phyloP scores from a whole-genome alignment of 306 rosid species.

The Cucurbita moschata region DNA sequence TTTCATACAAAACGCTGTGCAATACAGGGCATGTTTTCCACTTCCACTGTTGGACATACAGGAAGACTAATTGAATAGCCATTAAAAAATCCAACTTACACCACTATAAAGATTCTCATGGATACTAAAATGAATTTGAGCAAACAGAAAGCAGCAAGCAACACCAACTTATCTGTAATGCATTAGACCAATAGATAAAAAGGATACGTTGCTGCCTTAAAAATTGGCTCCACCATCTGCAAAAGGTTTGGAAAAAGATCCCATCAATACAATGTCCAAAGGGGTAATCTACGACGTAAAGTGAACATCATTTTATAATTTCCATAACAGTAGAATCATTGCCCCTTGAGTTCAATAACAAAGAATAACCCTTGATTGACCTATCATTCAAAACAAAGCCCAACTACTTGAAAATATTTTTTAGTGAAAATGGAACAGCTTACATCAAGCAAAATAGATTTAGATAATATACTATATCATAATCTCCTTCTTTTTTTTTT shows the following conservation, averaged over 20 bases:
- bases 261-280: not conserved
- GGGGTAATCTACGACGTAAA: not conserved
- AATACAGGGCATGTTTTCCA: not conserved
- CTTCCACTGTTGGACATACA: not conserved
- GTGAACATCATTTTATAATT: not conserved
- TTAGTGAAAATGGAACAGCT: not conserved
- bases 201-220: constrained; percentile 91
- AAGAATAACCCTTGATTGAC: not conserved
- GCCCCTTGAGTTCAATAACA: not conserved
- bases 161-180: not conserved
- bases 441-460: not conserved
- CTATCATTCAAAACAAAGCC: not conserved
- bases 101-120: not conserved
- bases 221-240: constrained; percentile 90
- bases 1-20: not conserved
- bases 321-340: not conserved
- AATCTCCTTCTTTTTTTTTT: too few relatives aligned
- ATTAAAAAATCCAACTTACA: not conserved
- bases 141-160: not conserved
- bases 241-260: constrained; percentile 10
- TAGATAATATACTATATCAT: not conserved
- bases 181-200: not conserved
- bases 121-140: not conserved
- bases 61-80: not conserved
- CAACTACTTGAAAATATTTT: not conserved